Conservation (phyloP, 768 basidiomycete species). For the Naematelia encephala region DNA sequence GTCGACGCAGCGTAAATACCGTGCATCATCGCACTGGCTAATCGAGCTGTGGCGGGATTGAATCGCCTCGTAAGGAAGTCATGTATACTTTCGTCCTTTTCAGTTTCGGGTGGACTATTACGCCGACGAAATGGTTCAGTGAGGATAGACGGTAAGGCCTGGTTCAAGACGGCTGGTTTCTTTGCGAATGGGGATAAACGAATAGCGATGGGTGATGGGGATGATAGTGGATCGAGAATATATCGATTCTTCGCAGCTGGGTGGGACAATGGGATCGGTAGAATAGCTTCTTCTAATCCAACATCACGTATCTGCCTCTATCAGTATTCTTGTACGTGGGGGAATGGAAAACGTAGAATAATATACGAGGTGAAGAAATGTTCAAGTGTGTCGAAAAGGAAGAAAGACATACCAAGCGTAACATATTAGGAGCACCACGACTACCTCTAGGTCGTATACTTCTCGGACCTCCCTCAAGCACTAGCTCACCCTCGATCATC, state of each 20-base stretch:
- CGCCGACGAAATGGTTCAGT: conserved; percentile 59
- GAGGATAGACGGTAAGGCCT: conserved; percentile 60
- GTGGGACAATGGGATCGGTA: conserved; percentile 65
- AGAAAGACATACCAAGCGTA: conserved; percentile 68
- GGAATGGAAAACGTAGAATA: conserved; percentile 13
- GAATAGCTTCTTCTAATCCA: conserved; percentile 59
- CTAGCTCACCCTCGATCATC: conserved; percentile 52
- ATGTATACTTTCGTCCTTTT: conserved; percentile 74
- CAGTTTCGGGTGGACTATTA: conserved; percentile 6
- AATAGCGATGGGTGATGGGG: conserved; percentile 54
- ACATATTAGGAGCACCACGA: conserved; percentile 58
- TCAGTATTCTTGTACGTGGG: not conserved
- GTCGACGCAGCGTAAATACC: conserved; percentile 92
- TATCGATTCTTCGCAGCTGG: conserved; percentile 75
- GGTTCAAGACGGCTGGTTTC: conserved; percentile 28
- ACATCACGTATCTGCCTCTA: conserved; percentile 71
- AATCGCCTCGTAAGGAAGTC: conserved; percentile 71
- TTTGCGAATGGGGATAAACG: conserved; percentile 29
- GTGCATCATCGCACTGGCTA: conserved; percentile 79
- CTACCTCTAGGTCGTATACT: conserved; percentile 71
- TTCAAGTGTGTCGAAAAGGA: conserved; percentile 3
- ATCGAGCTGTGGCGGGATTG: conserved; percentile 66
- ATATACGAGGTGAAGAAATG: not conserved
- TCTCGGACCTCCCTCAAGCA: conserved; percentile 82
- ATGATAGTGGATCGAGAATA: conserved; percentile 56